Evolutionary conservation across 2,329 filamentous ascomycete genomes (phyloP), one percentile per base, ranked within the genome.

Genomic region (Ilyonectria sp.): DNA sequence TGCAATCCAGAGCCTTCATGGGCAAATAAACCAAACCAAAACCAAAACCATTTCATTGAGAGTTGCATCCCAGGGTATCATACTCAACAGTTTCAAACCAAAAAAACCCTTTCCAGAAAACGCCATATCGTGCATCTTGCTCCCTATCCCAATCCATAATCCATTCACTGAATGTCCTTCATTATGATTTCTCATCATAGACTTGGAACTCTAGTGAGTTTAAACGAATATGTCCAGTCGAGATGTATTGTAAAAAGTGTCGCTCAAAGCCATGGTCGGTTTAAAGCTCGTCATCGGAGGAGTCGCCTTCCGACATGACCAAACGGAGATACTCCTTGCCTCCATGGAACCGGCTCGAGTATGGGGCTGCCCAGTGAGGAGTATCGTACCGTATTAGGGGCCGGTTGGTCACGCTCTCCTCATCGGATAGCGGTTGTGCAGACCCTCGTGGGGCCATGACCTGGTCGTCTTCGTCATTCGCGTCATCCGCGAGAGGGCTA

Each of bases 281-380:
- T 23, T 23, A 62, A 17, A 40, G n/a, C 23, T 57, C 60, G n/a
- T 57, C 60, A 26, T 59, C 56, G 3, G 53, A 63, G 31, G 23
- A 11, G 3, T 11, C 4, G 2, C 23, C 8, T n/a, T 50, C 52
- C 13, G 21, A 23, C 43, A 50, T 43, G 15, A 29, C 60, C 1
- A 4, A 21, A 4, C 60, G 60, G 9, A 63, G 29, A 31, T 43
- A 56, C 7, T 56, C 60, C 23, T 31, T 63, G 31, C 52, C 60
- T n/a, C 60, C 17, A 6, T 50, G 7, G 2, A 2, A 10, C 23
- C 17, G 7, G 19, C 23, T 31, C 33, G 37, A 4, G 17, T 33
- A 17, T 8, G 15, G 59, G 6, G 46, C n/a, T 5, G 19, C 59
- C 1, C 23, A 40, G 9, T 29, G 23, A 29, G 26, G 17, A n/a